Evolutionary conservation across 352 stramenopile genomes (phyloP), one percentile per base, ranked within the genome.

Genomic region (Pythium sukuiense): DNA sequence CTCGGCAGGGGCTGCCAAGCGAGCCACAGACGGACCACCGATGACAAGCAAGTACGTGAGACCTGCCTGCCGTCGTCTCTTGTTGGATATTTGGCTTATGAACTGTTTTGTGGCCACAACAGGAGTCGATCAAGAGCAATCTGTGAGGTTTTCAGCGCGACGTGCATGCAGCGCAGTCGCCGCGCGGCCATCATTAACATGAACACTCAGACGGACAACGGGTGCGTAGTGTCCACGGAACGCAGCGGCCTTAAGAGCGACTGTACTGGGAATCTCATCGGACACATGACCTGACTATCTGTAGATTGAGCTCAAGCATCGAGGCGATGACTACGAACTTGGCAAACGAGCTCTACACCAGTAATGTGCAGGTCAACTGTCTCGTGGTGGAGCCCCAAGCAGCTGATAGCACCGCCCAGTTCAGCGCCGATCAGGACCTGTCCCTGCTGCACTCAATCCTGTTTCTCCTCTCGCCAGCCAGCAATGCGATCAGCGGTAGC

Each of bases 401-500:
- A 14, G 0, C 26, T 9, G 8, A 35, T 0, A 55, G 11, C 41
- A 9, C 55, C 2, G 26, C 50, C 16, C 29, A 37, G 50, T 41
- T 26, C 32, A 59, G 35, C 16, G 53, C 33, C 5, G 46, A 59
- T 2, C 41, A 64, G 11, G 56, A 65, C 27, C 26, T 65, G 18
- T 64, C 74, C 30, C 63, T 92, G 50, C 68, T 77, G 33, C 80
- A 90, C 70, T 72, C 77, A 58, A 77, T 89, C n/a, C 54, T 88
- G 43, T 87, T 89, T 27, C 61, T 92, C 2, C 54, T 89, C n/a
- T 85, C 81, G 7, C 78, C 81, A 9, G 58, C 70, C 32, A 89
- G 80, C 48, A 56, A 57, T 2, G 70, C 73, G 13, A 55, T 92
- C 8, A 85, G 78, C 33, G 84, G 84, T 11, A 92, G 81, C 41